These are phyloP conservation scores for Diaporthe helianthi DNA, from an alignment of 2,329 filamentous ascomycete species.

Conservation along the genomic window DNA sequence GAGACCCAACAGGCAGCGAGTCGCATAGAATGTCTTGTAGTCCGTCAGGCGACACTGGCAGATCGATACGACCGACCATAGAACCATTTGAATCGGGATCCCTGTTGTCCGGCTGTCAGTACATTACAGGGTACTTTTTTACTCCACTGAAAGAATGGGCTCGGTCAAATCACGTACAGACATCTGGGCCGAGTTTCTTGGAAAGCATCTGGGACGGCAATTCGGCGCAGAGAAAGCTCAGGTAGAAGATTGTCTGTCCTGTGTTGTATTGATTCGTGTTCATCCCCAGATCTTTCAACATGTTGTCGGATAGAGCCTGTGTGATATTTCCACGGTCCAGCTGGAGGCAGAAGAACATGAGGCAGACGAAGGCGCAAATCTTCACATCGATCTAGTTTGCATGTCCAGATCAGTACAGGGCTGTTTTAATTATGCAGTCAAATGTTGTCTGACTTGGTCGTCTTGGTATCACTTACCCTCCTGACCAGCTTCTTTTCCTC, in stretches of 20 bases:
- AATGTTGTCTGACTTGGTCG: background rate
- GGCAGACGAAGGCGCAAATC: conserved; percentile 44
- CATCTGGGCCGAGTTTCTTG: conserved; percentile 55
- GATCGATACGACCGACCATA: conserved; percentile 46
- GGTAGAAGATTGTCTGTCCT: conserved; percentile 57
- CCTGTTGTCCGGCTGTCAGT: conserved; percentile 43
- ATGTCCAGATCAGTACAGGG: background rate
- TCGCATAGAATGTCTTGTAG: conserved; percentile 49
- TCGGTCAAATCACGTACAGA: conserved; percentile 34
- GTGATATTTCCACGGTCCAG: conserved; percentile 47
- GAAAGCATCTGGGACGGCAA: conserved; percentile 60
- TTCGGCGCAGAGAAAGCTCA: conserved; percentile 59
- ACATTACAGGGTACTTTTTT: too few relatives aligned
- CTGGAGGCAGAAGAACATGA: conserved; percentile 48
- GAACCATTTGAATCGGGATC: conserved; percentile 54
- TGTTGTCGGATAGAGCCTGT: conserved; percentile 46
- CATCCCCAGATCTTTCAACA: conserved; percentile 42
- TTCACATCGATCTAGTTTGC: conserved; percentile 41
- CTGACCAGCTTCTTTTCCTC: conserved; percentile 63
- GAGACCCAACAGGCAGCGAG: conserved; percentile 50
- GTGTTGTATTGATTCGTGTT: conserved; percentile 53
- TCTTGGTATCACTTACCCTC: conserved; percentile 49
- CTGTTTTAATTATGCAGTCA: background rate
- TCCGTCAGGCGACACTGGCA: conserved; percentile 53
- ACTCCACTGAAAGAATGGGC: too few relatives aligned